Conservation (phyloP, 306 rosid species). For the Inga laurina region DNA sequence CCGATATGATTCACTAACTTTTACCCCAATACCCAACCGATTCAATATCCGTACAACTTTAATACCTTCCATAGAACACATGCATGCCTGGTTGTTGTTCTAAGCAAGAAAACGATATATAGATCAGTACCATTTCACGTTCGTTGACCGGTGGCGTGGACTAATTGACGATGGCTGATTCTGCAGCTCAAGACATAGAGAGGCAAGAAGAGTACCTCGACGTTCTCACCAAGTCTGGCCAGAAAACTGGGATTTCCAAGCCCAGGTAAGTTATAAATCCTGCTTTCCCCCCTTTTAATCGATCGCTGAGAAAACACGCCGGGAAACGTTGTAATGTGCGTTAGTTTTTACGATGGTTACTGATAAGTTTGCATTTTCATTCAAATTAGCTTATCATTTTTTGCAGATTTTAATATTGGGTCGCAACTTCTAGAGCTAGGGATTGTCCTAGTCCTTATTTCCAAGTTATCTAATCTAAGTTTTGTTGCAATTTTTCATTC, state of each 20-base stretch:
- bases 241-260: conserved; percentile 67
- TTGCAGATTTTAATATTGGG: neutral
- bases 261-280: conserved; percentile 60
- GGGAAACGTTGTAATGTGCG: neutral
- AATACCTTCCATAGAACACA: too few species aligned
- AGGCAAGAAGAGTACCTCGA: conserved; percentile 61
- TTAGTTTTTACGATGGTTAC: neutral
- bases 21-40: too few species aligned
- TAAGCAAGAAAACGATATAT: neutral
- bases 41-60: too few species aligned
- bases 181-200: conserved; percentile 14
- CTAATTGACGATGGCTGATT: conserved; percentile 38
- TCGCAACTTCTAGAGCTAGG: neutral
- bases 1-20: too few species aligned
- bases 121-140: neutral
- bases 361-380: neutral
- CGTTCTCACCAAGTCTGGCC: conserved; percentile 69
- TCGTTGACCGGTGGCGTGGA: neutral
- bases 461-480: neutral
- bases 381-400: neutral
- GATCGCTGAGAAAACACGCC: neutral
- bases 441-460: neutral
- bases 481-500: neutral
- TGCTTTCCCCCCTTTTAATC: neutral
- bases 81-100: neutral